Percentiles rank a stretch among this genome's conserved stretches.
phyloP scores from a whole-genome alignment of 352 stramenopile genomes.

The Aphanomyces euteiches region DNA sequence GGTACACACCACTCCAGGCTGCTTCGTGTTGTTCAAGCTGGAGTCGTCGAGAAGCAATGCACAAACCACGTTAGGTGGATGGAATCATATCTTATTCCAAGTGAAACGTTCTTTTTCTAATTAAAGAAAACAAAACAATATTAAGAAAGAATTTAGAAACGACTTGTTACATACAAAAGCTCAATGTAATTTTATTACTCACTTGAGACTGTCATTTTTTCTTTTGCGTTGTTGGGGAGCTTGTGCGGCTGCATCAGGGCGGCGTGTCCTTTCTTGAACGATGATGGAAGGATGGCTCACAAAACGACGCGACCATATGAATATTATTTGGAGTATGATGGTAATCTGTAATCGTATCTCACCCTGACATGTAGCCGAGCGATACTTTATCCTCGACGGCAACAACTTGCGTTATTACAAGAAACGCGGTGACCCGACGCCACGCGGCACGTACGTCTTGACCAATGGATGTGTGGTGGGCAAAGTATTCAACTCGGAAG shows the following conservation, averaged over 20 bases:
- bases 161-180: not conserved
- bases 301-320: slow-evolving; percentile 87
- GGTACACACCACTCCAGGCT: too few species aligned
- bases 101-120: too few species aligned
- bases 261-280: not conserved
- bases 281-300: slow-evolving; percentile 86
- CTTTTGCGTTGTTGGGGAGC: not conserved
- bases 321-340: slow-evolving; percentile 80
- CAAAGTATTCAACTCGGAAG: slow-evolving; percentile 80
- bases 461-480: slow-evolving; percentile 76
- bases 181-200: not conserved
- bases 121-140: too few species aligned
- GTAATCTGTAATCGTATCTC: slow-evolving; percentile 28
- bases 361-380: slow-evolving; percentile 51
- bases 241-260: not conserved
- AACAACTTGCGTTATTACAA: slow-evolving; percentile 85
- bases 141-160: not conserved
- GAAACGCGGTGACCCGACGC: slow-evolving; percentile 76
- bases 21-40: too few species aligned
- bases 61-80: too few species aligned
- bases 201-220: not conserved
- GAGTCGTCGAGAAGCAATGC: too few species aligned
- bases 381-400: slow-evolving; percentile 83
- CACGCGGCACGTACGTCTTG: slow-evolving; percentile 79
- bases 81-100: too few species aligned